Evolutionary conservation across 495 filamentous ascomycete species (phyloP).

Genomic region (Viridothelium virens): DNA sequence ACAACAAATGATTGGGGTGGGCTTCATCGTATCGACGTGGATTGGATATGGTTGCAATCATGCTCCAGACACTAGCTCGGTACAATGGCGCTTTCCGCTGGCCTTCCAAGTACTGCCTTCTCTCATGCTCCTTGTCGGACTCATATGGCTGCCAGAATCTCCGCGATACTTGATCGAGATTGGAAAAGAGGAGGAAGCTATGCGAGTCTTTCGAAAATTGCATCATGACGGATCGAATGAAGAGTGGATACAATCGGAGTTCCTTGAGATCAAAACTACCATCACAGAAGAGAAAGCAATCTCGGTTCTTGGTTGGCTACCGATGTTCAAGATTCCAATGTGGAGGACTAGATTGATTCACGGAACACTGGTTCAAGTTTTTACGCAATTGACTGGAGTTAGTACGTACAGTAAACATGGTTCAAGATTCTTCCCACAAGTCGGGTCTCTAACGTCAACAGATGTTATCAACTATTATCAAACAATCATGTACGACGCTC

Average conservation of each 20-base stretch:
- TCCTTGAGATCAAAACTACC: conserved; percentile 42
- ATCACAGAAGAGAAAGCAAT: conserved; percentile 43
- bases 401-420: background rate
- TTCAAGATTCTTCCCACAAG: too few species aligned
- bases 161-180: conserved; percentile 23
- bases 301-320: conserved; percentile 40
- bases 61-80: conserved; percentile 4
- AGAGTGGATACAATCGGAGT: conserved; percentile 45
- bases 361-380: conserved; percentile 29
- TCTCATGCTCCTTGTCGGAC: conserved; percentile 13
- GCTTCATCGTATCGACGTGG: conserved; percentile 18
- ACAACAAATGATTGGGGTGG: conserved; percentile 14
- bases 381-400: conserved; percentile 20
- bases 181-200: conserved; percentile 45
- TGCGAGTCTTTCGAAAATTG: conserved; percentile 48
- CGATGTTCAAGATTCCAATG: conserved; percentile 47
- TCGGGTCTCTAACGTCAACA: conserved; percentile 2
- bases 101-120: conserved; percentile 17
- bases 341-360: conserved; percentile 46
- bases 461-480: conserved; percentile 57
- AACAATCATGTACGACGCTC: conserved; percentile 50
- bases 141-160: conserved; percentile 17
- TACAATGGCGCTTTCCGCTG: conserved; percentile 12
- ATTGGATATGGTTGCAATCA: conserved; percentile 16
- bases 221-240: conserved; percentile 45